These are phyloP conservation scores for Apodospora peruviana DNA, from an alignment of 495 filamentous ascomycete species.

Conservation along the genomic window DNA sequence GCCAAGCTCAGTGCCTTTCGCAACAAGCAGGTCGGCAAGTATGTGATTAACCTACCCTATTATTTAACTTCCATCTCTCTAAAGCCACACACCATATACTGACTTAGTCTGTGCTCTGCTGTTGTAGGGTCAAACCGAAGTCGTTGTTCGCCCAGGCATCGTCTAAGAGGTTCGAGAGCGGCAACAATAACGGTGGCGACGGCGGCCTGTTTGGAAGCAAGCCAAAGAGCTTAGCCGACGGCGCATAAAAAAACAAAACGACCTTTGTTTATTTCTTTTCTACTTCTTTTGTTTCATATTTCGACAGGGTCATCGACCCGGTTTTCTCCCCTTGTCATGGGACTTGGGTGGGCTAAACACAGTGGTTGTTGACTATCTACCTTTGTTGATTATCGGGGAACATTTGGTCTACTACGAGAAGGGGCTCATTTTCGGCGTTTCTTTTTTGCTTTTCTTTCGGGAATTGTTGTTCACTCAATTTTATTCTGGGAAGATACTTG, in stretches of 20 bases:
- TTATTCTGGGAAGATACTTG: too few relatives aligned
- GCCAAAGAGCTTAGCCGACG: conserved; percentile 1
- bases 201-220: conserved; percentile 19
- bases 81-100: too few relatives aligned
- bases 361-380: too few relatives aligned
- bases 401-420: too few relatives aligned
- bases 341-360: too few relatives aligned
- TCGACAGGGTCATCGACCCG: not conserved
- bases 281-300: not conserved
- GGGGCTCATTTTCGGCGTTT: too few relatives aligned
- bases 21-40: conserved; percentile 72
- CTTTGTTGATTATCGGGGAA: too few relatives aligned
- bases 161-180: conserved; percentile 46
- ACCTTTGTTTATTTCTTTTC: too few relatives aligned
- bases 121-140: conserved; percentile 51
- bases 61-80: not conserved
- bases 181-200: conserved; percentile 2
- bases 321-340: too few relatives aligned
- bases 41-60: conserved; percentile 23
- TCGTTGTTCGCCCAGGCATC: conserved; percentile 59
- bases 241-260: not conserved
- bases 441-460: conserved; percentile 1
- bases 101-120: too few relatives aligned
- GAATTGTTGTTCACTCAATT: not conserved
- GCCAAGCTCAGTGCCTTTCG: conserved; percentile 81